Base-by-base conservation (phyloP, 2,329 filamentous ascomycete species). In the Stromatinia cepivora region DNA sequence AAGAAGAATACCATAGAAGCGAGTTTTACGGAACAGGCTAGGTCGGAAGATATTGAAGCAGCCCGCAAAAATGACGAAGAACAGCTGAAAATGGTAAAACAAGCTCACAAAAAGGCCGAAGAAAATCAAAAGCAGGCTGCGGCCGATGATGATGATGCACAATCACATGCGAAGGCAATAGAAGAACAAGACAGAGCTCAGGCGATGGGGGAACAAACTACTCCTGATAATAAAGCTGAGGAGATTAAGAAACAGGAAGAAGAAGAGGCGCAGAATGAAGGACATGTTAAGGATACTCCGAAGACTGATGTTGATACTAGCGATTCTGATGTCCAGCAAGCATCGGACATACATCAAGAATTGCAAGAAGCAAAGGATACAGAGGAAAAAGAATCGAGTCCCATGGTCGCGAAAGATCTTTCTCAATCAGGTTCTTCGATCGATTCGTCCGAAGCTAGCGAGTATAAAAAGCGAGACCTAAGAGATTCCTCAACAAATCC, bases 1-100 rank as follows among this genome's bases (percentile, higher is more conserved):
- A 80, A 83, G 59, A 79, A 81, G 1, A 75, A 72, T 3, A 72
- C 80, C 9, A 72, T 62, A 22, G 72, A 74, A 56, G 70, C 67
- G 53, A 78, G 77, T 71, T 79, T 78, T 54, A 76, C 76, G 63
- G 77, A 79, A 42, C 71, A 76, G 39, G 77, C 79, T 53, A 72
- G 50, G 65, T 48, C 45, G 13, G 56, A 57, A 48, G 65, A 71
- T 54, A 57, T 17, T 34, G 63, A 53, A 45, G 61, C 34, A 13
- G 57, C 3, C 15, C 46, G 48, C 17, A 31, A 52, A n/a, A 22
- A 31, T 5, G 15, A 28, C n/a, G 53, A 39, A 22, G n/a, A 61
- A 25, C 63, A 57, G 28, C 54, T 20, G 42, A 15, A 28, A 58
- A n/a, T 45, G 3, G 46, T 17, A 31, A 36, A 69, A 22, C n/a